A percentile compares a stretch with the other conserved stretches of the same genome.
Evolutionary conservation across 1,284 basidiomycete species (phyloP).

Genomic region (Puccinia triticina): DNA sequence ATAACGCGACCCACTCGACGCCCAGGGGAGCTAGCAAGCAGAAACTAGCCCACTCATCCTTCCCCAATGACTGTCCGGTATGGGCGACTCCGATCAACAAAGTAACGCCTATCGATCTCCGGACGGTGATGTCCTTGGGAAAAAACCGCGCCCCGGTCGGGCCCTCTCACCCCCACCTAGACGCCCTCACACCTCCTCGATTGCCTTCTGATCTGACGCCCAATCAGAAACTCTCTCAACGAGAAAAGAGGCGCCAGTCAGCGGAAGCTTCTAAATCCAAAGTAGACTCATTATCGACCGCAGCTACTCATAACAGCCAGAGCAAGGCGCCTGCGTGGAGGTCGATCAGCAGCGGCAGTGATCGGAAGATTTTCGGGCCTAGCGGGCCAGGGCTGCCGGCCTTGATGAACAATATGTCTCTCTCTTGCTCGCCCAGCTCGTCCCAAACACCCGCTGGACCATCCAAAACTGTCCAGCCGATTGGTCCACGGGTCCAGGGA

Average conservation of each 20-base stretch:
- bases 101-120: conserved; percentile 17
- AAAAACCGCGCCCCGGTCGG: background rate
- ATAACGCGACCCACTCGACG: background rate
- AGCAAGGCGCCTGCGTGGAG: conserved; percentile 39
- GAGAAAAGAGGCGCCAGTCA: conserved; percentile 39
- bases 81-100: conserved; percentile 33
- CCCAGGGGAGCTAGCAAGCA: background rate
- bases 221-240: conserved; percentile 44
- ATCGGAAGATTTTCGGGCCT: conserved; percentile 7
- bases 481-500: background rate
- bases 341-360: conserved; percentile 11
- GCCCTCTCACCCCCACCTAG: background rate
- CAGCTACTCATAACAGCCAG: background rate
- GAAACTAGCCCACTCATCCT: background rate
- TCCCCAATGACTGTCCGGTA: background rate
- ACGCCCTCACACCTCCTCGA: background rate
- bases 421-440: conserved; percentile 1
- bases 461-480: background rate
- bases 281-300: background rate
- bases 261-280: conserved; percentile 28
- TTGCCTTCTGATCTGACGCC: conserved; percentile 7
- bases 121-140: conserved; percentile 12
- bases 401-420: conserved; percentile 14
- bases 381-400: background rate
- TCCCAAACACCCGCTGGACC: background rate